Evolutionary conservation across 306 rosid species (phyloP).

Genomic region (Cicer pinnatifidum): DNA sequence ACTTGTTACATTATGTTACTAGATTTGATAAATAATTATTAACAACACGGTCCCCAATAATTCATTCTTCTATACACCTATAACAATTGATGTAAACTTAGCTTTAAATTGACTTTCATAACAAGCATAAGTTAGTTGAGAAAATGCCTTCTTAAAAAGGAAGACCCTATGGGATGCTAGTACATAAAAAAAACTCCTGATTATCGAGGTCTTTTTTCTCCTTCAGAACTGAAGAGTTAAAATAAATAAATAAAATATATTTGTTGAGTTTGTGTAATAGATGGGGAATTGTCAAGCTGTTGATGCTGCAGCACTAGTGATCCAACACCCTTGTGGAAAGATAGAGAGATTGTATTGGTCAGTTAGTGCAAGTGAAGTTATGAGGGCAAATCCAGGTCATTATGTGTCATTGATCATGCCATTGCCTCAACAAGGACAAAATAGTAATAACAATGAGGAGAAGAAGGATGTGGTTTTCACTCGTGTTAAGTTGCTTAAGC

Average conservation of each 20-base stretch:
- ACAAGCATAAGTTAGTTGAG: conserved; percentile 63
- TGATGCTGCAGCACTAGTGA: conserved; percentile 96
- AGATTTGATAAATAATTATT: conserved; percentile 27
- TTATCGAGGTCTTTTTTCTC: background rate
- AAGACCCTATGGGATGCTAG: conserved; percentile 48
- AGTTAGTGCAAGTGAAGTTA: conserved; percentile 77
- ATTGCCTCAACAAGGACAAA: conserved; percentile 61
- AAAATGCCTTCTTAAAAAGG: conserved; percentile 54
- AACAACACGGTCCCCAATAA: conserved; percentile 14
- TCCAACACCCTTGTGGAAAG: conserved; percentile 87
- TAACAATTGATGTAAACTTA: conserved; percentile 49
- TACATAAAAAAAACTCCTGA: background rate
- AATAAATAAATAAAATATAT: background rate
- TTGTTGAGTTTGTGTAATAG: conserved; percentile 1
- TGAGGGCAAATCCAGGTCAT: conserved; percentile 85
- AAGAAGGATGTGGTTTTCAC: conserved; percentile 66
- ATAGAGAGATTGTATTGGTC: conserved; percentile 84
- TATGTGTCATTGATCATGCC: conserved; percentile 89
- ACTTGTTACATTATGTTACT: conserved; percentile 39
- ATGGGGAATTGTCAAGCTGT: conserved; percentile 98
- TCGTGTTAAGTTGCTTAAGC: conserved; percentile 87
- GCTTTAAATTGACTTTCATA: conserved; percentile 56
- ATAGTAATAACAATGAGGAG: conserved; percentile 42
- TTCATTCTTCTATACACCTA: conserved; percentile 43
- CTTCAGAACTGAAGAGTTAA: too few species aligned